Evolutionary conservation across 192 early-diverging fungal genomes (phyloP).

Genomic region (Jimgerdemannia lactiflua): DNA sequence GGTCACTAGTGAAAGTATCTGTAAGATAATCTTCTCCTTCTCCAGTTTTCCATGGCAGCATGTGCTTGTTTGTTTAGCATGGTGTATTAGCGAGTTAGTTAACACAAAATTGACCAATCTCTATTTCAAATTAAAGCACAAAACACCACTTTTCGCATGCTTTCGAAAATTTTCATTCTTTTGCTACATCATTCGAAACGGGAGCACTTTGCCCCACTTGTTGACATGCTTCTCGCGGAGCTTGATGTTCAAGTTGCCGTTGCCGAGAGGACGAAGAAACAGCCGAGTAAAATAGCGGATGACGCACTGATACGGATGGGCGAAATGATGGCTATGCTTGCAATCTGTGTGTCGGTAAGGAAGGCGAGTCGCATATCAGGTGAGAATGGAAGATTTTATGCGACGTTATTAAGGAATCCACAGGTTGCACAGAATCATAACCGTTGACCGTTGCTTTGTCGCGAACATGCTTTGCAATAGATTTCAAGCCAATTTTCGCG

Average conservation of each 20-base stretch:
- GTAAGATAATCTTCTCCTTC: neutral
- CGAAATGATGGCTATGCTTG: conserved; percentile 37
- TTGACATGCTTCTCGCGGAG: conserved; percentile 35
- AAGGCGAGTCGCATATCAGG: conserved; percentile 43
- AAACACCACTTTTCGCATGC: conserved; percentile 27
- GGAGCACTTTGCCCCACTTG: conserved; percentile 44
- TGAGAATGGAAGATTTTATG: neutral
- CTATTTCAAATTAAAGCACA: conserved; percentile 1
- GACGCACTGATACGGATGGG: conserved; percentile 29
- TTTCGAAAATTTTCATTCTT: conserved; percentile 47
- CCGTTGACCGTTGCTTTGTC: too few relatives aligned
- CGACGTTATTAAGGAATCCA: neutral
- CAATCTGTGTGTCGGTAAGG: conserved; percentile 46
- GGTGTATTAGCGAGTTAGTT: too few relatives aligned
- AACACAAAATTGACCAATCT: neutral
- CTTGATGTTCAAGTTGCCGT: conserved; percentile 6
- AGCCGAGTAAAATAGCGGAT: conserved; percentile 12
- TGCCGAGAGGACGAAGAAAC: conserved; percentile 17
- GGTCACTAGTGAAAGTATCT: conserved; percentile 21
- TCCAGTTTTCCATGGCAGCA: neutral
- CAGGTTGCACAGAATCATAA: neutral
- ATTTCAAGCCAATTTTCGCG: conserved; percentile 42
- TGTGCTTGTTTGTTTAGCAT: too few relatives aligned
- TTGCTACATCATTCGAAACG: conserved; percentile 47
- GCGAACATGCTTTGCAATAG: conserved; percentile 12